Evolutionary conservation across 2,329 filamentous ascomycete genomes (phyloP).

Genomic region (Venturia nashicola): DNA sequence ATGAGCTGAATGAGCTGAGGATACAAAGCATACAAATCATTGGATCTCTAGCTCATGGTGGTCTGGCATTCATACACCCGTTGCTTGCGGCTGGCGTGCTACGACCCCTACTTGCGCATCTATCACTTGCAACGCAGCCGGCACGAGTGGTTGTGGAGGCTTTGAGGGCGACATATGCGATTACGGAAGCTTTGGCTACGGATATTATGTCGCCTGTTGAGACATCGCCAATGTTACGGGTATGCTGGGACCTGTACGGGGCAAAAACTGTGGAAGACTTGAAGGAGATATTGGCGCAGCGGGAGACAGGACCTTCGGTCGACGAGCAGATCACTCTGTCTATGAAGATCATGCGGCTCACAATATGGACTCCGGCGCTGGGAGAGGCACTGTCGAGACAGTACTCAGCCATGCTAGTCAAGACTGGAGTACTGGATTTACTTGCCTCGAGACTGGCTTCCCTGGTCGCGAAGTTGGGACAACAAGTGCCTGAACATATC

Average conservation of each 20-base stretch:
- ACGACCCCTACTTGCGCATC: constrained; percentile 51
- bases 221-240: not conserved
- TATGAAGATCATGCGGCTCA: constrained; percentile 44
- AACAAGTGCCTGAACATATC: constrained; percentile 38
- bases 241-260: constrained; percentile 45
- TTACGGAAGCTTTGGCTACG: constrained; percentile 44
- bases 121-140: constrained; percentile 54
- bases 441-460: constrained; percentile 57
- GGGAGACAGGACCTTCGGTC: constrained; percentile 21
- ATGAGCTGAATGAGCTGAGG: constrained; percentile 36
- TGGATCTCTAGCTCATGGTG: constrained; percentile 78
- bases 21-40: constrained; percentile 77
- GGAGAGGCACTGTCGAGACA: constrained; percentile 24
- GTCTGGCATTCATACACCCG: constrained; percentile 64
- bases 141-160: constrained; percentile 59
- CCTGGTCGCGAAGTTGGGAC: constrained; percentile 49
- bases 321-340: constrained; percentile 53
- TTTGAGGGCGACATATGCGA: constrained; percentile 59
- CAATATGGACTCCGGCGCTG: constrained; percentile 36
- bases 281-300: constrained; percentile 43
- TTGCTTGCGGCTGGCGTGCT: constrained; percentile 57
- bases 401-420: constrained; percentile 60
- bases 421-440: constrained; percentile 63
- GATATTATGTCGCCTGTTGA: constrained; percentile 4
- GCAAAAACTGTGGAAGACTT: constrained; percentile 50